phyloP scores from a whole-genome alignment of 129 eudicot genomes.

The Flaveria sonorensis region DNA sequence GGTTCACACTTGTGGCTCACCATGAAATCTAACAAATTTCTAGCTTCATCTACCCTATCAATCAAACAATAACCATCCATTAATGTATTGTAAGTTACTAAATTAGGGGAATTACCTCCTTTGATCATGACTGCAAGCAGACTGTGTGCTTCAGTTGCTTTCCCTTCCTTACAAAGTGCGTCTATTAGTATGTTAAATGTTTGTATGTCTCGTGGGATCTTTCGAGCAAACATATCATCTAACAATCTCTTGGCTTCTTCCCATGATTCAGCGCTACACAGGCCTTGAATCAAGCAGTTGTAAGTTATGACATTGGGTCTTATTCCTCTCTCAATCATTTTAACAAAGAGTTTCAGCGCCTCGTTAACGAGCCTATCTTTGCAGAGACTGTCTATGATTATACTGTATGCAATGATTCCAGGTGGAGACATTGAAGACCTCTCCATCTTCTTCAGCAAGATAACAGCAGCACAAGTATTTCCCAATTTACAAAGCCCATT shows the following conservation, averaged over 20 bases:
- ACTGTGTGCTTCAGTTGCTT: conserved; percentile 10
- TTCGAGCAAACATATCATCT: conserved; percentile 11
- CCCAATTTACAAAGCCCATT: conserved; percentile 20
- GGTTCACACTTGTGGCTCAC: not conserved
- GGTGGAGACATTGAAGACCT: conserved; percentile 1
- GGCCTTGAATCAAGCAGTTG: conserved; percentile 14
- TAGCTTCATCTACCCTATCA: conserved; percentile 5
- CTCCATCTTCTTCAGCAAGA: conserved; percentile 23
- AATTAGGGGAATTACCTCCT: conserved; percentile 5
- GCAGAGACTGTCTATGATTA: conserved; percentile 17
- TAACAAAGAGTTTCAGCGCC: conserved; percentile 3
- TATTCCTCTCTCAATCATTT: conserved; percentile 6
- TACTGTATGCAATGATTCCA: conserved; percentile 13
- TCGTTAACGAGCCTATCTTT: conserved; percentile 6
- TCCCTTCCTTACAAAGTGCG: conserved; percentile 17
- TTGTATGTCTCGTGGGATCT: not conserved
- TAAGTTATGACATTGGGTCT: conserved; percentile 16
- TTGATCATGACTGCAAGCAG: conserved; percentile 7
- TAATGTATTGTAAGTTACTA: conserved; percentile 1
- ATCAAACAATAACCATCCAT: conserved; percentile 32
- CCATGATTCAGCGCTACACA: not conserved
- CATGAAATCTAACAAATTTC: conserved; percentile 12
- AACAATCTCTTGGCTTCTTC: conserved; percentile 8
- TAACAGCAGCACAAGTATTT: conserved; percentile 15
- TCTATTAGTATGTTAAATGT: conserved; percentile 17